Evolutionary conservation across 2,329 filamentous ascomycete genomes (phyloP).

Genomic region (Pseudogymnoascus sp.): DNA sequence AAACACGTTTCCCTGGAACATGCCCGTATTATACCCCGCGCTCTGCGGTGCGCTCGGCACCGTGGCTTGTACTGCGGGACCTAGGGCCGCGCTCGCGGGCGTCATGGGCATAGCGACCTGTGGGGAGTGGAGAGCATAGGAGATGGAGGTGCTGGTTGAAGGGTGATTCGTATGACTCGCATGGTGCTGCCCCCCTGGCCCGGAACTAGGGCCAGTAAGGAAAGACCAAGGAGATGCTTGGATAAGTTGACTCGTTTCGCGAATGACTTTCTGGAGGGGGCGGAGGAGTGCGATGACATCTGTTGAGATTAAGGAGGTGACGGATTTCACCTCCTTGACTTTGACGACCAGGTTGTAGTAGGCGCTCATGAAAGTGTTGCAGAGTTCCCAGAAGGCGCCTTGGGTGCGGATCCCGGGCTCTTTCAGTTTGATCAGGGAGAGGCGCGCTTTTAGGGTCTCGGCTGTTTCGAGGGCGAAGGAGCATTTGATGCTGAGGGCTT

Average conservation of each 20-base stretch:
- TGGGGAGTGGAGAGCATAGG: constrained; percentile 25
- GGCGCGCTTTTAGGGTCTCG: constrained; percentile 60
- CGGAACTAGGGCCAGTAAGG: not conserved
- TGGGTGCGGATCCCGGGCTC: constrained; percentile 67
- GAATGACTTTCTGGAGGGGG: constrained; percentile 74
- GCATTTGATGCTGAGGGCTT: constrained; percentile 62
- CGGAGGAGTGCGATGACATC: constrained; percentile 69
- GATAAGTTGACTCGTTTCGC: constrained; percentile 70
- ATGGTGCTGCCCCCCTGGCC: not conserved
- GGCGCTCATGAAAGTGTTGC: constrained; percentile 63
- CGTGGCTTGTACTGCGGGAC: constrained; percentile 83
- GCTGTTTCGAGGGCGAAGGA: constrained; percentile 63
- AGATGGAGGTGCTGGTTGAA: not conserved
- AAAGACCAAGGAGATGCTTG: constrained; percentile 52
- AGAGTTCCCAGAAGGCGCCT: constrained; percentile 57
- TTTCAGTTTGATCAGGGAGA: constrained; percentile 76
- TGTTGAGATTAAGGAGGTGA: constrained; percentile 42
- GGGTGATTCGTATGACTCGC: not conserved
- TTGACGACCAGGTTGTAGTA: constrained; percentile 59
- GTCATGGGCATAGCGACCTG: constrained; percentile 67
- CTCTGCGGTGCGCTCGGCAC: constrained; percentile 59
- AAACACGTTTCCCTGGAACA: constrained; percentile 26
- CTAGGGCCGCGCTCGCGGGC: constrained; percentile 79
- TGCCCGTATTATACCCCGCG: constrained; percentile 21
- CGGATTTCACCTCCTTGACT: constrained; percentile 46